These are phyloP conservation scores for Aspergillus aculeatinus DNA, from an alignment of 2,329 filamentous ascomycete species.

Conservation along the genomic window DNA sequence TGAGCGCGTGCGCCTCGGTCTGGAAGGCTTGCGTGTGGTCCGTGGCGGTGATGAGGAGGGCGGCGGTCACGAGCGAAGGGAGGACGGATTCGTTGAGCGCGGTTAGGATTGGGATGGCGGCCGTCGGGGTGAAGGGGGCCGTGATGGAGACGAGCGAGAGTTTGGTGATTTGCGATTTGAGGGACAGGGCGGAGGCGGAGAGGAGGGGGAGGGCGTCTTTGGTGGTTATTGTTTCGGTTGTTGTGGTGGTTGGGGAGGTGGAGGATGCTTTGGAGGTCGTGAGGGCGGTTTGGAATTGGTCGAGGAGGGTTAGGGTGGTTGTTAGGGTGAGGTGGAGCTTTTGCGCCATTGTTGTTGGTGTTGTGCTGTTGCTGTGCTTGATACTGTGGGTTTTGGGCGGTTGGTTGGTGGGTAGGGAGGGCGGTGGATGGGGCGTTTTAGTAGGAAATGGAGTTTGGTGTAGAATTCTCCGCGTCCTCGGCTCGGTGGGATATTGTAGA, in stretches of 20 bases:
- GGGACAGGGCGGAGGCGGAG: constrained; percentile 67
- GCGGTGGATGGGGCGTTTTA: neutral
- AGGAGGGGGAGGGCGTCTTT: constrained; percentile 63
- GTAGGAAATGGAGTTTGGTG: neutral
- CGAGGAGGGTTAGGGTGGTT: constrained; percentile 38
- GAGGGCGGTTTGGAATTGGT: constrained; percentile 42
- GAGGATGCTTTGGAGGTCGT: constrained; percentile 18
- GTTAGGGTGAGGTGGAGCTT: constrained; percentile 32
- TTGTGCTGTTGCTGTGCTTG: neutral
- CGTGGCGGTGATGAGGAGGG: constrained; percentile 62
- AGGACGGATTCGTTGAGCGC: constrained; percentile 73
- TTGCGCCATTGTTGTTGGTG: constrained; percentile 26
- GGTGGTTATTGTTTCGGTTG: neutral
- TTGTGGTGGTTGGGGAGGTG: constrained; percentile 3
- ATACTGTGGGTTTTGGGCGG: neutral
- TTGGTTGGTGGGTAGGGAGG: neutral
- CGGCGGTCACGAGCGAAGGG: constrained; percentile 69
- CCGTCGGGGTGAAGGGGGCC: constrained; percentile 78
- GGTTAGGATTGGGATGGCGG: constrained; percentile 67
- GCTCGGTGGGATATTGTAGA: too few relatives aligned
- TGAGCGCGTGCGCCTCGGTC: constrained; percentile 61
- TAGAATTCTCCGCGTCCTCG: neutral
- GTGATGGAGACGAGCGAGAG: constrained; percentile 84
- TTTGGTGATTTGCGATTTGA: constrained; percentile 82
- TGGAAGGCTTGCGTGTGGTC: constrained; percentile 65